A percentile compares a stretch with the other conserved stretches of the same genome.
phyloP scores from a whole-genome alignment of 495 filamentous ascomycete species.

The Choiromyces venosus region DNA sequence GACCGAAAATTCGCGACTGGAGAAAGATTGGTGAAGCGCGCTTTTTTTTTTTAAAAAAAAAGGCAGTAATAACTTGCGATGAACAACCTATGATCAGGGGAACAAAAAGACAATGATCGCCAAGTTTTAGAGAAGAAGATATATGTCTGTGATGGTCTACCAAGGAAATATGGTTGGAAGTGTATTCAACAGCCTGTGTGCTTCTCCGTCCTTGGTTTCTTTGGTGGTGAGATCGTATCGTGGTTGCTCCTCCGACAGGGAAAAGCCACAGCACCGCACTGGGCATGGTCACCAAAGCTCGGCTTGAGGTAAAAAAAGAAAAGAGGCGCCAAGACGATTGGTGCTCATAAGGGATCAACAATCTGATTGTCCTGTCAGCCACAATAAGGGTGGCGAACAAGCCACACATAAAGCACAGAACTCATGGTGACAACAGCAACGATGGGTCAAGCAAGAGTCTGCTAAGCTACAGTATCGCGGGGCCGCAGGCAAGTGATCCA shows the following conservation, averaged over 20 bases:
- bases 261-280: neutral
- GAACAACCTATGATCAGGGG: neutral
- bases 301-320: no score
- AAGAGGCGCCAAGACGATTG: neutral
- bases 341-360: neutral
- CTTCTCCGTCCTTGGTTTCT: neutral
- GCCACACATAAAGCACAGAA: neutral
- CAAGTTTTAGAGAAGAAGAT: neutral
- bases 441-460: neutral
- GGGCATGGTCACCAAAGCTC: neutral
- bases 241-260: neutral
- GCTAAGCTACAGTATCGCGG: neutral
- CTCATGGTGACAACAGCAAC: neutral
- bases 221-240: conserved; percentile 3
- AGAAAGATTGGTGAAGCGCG: conserved; percentile 23
- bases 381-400: neutral
- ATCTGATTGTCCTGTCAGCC: neutral
- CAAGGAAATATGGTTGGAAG: conserved; percentile 1
- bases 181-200: neutral
- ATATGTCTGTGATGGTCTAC: neutral
- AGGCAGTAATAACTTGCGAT: neutral
- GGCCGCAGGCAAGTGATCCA: neutral
- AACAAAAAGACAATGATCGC: neutral
- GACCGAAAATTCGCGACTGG: conserved; percentile 29
- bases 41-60: conserved; percentile 6